A percentile compares a stretch with the other conserved stretches of the same genome.
Conservation (phyloP, 2,329 filamentous ascomycete species). For the Stenocarpella maydis region DNA sequence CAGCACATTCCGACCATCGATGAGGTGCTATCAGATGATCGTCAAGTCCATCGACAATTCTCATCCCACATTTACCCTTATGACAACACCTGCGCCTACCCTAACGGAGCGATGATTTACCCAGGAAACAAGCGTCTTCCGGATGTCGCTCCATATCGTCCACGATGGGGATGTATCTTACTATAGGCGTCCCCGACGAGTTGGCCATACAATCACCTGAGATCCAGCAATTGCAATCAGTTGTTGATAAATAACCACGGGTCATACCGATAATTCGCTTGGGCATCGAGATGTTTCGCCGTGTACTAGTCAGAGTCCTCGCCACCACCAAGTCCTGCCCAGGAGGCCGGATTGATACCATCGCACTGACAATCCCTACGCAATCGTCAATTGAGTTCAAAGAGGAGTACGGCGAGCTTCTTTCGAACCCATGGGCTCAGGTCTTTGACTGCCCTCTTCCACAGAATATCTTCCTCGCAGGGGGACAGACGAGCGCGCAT, state of each 20-base stretch:
- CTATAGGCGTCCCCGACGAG: background rate
- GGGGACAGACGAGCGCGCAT: background rate
- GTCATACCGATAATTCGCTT: background rate
- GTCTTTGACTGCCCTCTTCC: background rate
- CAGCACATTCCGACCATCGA: too few species aligned
- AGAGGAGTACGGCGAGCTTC: background rate
- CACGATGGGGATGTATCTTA: background rate
- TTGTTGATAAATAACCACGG: background rate
- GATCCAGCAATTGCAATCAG: background rate
- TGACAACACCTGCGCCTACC: background rate
- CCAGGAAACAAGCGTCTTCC: background rate
- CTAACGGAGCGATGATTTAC: background rate
- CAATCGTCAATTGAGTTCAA: slow-evolving; percentile 2
- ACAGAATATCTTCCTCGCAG: background rate
- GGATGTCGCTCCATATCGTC: background rate
- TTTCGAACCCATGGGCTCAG: background rate
- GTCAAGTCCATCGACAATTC: background rate
- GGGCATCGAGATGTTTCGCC: background rate
- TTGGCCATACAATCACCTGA: background rate
- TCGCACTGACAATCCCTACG: background rate
- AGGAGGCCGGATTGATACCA: background rate
- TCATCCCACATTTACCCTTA: background rate
- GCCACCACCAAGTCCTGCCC: too few species aligned
- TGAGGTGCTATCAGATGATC: too few species aligned
- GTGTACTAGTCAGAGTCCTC: background rate